These are phyloP conservation scores for Alternaria sp. DNA, from an alignment of 2,329 filamentous ascomycete genomes.

Conservation along the genomic window DNA sequence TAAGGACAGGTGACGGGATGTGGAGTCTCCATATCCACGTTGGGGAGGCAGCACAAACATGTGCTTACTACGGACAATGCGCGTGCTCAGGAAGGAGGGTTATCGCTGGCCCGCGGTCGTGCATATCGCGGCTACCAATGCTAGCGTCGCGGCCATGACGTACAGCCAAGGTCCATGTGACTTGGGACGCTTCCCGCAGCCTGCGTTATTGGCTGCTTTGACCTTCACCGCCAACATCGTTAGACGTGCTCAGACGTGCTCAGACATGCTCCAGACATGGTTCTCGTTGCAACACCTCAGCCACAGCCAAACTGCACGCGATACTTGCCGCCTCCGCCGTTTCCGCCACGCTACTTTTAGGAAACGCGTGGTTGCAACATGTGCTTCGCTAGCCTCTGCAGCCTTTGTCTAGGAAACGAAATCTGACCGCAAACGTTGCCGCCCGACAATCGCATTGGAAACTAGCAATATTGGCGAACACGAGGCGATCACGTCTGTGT, in stretches of 20 bases:
- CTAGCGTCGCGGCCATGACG: slow-evolving; percentile 11
- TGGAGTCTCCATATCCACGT: slow-evolving; percentile 17
- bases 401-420: not conserved
- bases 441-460: not conserved
- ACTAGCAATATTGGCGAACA: not conserved
- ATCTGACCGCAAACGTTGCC: not conserved
- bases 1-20: slow-evolving; percentile 28
- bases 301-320: slow-evolving; percentile 1
- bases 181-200: not conserved
- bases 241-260: not conserved
- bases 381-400: not conserved
- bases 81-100: slow-evolving; percentile 8
- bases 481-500: not conserved
- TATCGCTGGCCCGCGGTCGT: not conserved
- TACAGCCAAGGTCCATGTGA: slow-evolving; percentile 11
- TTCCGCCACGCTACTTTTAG: not conserved
- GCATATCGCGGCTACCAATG: slow-evolving; percentile 12
- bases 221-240: slow-evolving; percentile 5
- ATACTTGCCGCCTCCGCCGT: slow-evolving; percentile 1
- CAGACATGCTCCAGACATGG: not conserved
- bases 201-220: not conserved
- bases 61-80: slow-evolving; percentile 8
- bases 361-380: not conserved
- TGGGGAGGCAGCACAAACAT: not conserved
- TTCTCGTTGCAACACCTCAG: slow-evolving; percentile 5